phyloP scores from a whole-genome alignment of 495 filamentous ascomycete genomes.

The Hypoxylon perforatum region DNA sequence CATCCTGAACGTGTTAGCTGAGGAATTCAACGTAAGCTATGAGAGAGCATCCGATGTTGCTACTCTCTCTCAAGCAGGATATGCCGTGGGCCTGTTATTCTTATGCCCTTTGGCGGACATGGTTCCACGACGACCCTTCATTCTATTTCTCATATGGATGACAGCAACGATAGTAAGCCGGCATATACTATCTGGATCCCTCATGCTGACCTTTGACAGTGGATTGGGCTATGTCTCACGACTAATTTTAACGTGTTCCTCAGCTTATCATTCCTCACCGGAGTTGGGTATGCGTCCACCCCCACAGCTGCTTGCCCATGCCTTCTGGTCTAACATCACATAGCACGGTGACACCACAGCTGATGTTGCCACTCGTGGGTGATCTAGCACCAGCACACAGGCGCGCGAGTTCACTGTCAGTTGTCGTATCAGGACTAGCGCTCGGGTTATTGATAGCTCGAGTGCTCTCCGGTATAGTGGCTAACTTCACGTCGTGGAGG shows the following conservation, averaged over 20 bases:
- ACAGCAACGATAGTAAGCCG: slow-evolving; percentile 71
- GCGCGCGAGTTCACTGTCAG: slow-evolving; percentile 72
- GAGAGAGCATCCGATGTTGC: slow-evolving; percentile 68
- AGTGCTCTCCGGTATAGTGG: slow-evolving; percentile 76
- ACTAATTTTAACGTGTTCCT: slow-evolving; percentile 70
- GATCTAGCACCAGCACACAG: slow-evolving; percentile 74
- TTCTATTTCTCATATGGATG: slow-evolving; percentile 70
- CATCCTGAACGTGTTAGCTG: slow-evolving; percentile 73
- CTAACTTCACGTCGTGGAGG: slow-evolving; percentile 75
- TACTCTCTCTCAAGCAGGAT: slow-evolving; percentile 82
- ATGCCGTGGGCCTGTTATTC: slow-evolving; percentile 77
- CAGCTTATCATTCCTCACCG: slow-evolving; percentile 72
- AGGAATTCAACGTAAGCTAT: slow-evolving; percentile 69
- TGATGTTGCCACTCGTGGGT: slow-evolving; percentile 82
- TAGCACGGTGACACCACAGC: slow-evolving; percentile 80
- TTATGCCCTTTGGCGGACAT: slow-evolving; percentile 81
- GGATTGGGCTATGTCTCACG: slow-evolving; percentile 77
- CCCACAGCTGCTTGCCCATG: neutral
- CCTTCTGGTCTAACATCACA: slow-evolving; percentile 4
- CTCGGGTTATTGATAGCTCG: slow-evolving; percentile 78
- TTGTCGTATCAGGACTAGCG: slow-evolving; percentile 76
- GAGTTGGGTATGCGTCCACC: slow-evolving; percentile 52
- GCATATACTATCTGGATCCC: neutral
- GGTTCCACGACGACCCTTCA: slow-evolving; percentile 73
- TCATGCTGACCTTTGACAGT: slow-evolving; percentile 41